Evolutionary conservation across 1,284 basidiomycete genomes (phyloP).

Genomic region (Phellinidium pouzarii): DNA sequence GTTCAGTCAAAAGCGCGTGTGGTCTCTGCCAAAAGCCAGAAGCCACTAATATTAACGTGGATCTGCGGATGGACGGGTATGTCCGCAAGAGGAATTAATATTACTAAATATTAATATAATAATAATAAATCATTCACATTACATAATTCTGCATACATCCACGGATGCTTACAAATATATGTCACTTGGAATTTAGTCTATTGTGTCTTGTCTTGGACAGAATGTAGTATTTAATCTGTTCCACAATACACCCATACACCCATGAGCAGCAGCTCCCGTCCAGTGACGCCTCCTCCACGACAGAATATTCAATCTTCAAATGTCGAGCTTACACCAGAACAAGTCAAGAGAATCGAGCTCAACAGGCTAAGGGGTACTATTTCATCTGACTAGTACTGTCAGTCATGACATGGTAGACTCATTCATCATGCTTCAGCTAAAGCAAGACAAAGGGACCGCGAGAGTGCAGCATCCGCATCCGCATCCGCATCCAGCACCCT

Average conservation of each 20-base stretch:
- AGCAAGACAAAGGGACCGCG: constrained; percentile 50
- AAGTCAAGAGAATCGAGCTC: constrained; percentile 42
- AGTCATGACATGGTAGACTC: neutral
- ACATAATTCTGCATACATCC: no score
- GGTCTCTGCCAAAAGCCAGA: no score
- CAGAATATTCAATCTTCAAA: neutral
- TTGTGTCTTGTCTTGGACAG: no score
- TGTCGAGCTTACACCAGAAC: constrained; percentile 34
- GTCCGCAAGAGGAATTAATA: no score
- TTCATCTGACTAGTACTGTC: neutral
- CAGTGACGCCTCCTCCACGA: constrained; percentile 19
- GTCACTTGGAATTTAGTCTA: no score
- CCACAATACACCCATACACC: neutral
- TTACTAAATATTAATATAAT: no score
- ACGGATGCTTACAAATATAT: no score
- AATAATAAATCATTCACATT: no score
- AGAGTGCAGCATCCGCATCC: constrained; percentile 36
- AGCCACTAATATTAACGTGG: no score
- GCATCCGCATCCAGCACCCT: constrained; percentile 39
- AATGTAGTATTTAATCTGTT: no score
- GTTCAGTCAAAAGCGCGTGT: neutral
- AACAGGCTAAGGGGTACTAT: constrained; percentile 48
- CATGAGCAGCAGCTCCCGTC: constrained; percentile 14
- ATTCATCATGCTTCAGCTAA: constrained; percentile 46
- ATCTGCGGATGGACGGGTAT: no score